Evolutionary conservation across 371 early-diverging fungal species (phyloP).

Genomic region (Mucor racemosus): DNA sequence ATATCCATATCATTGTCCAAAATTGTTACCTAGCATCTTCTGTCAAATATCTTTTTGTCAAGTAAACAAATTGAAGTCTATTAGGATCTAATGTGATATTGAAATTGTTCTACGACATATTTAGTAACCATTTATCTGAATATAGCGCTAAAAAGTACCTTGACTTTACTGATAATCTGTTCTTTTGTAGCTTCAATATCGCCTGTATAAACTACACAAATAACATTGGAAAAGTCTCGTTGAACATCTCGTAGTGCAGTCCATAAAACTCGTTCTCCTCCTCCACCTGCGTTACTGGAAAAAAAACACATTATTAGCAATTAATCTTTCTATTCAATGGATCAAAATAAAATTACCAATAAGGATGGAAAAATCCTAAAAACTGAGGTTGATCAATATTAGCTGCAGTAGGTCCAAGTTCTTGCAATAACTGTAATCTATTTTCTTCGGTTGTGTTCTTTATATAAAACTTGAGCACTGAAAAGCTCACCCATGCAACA

Average conservation of each 20-base stretch:
- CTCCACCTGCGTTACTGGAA: constrained; percentile 87
- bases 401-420: constrained; percentile 18
- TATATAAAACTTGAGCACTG: constrained; percentile 24
- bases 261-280: constrained; percentile 97
- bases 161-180: constrained; percentile 65
- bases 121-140: not conserved
- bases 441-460: constrained; percentile 22
- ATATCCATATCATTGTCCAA: not conserved
- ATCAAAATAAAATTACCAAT: constrained; percentile 55
- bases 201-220: constrained; percentile 84
- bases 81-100: constrained; percentile 65
- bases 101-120: constrained; percentile 65
- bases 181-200: constrained; percentile 58
- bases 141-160: constrained; percentile 35
- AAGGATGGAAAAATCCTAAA: constrained; percentile 90
- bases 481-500: constrained; percentile 14
- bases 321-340: not conserved
- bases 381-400: constrained; percentile 34
- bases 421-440: constrained; percentile 32
- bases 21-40: constrained; percentile 64
- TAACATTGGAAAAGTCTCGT: constrained; percentile 60
- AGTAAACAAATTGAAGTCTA: constrained; percentile 64
- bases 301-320: not conserved
- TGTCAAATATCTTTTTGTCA: constrained; percentile 68
- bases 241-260: constrained; percentile 80